Conservation (phyloP, 805 yeast genomes). For the Metschnikowia cerradonensis region DNA sequence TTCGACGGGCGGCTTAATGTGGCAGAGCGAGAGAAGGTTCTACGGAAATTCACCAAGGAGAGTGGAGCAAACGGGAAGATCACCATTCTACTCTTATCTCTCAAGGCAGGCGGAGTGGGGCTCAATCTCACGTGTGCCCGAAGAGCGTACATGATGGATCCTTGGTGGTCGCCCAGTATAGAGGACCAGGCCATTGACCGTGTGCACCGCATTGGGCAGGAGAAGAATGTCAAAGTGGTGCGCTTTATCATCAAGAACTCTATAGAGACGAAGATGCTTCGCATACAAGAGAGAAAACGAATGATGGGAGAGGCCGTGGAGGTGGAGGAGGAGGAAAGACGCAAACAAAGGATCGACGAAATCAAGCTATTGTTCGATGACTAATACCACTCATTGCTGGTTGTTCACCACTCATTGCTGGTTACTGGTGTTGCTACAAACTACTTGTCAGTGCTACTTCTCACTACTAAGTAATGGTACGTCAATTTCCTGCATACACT, state of each 20-base stretch:
- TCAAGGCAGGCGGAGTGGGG: constrained; percentile 95
- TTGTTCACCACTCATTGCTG: background rate
- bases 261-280: constrained; percentile 84
- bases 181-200: constrained; percentile 92
- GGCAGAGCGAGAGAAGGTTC: constrained; percentile 57
- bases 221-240: constrained; percentile 62
- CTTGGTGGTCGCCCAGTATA: constrained; percentile 94
- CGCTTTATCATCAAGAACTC: constrained; percentile 79
- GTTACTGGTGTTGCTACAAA: too few species aligned
- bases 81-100: constrained; percentile 61
- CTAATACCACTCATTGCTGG: constrained; percentile 4
- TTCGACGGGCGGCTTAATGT: constrained; percentile 80
- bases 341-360: constrained; percentile 67
- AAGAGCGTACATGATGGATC: constrained; percentile 86
- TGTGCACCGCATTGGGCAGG: constrained; percentile 87
- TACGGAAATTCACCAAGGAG: constrained; percentile 48
- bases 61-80: constrained; percentile 27
- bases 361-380: constrained; percentile 62
- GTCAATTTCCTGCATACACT: background rate
- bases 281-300: constrained; percentile 80
- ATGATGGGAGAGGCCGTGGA: constrained; percentile 78
- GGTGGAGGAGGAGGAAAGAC: constrained; percentile 68
- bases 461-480: too few species aligned
- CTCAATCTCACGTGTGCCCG: constrained; percentile 82
- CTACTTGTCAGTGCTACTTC: too few species aligned